phyloP scores from a whole-genome alignment of 2,329 filamentous ascomycete species.

The Aspergillus thermomutatus region DNA sequence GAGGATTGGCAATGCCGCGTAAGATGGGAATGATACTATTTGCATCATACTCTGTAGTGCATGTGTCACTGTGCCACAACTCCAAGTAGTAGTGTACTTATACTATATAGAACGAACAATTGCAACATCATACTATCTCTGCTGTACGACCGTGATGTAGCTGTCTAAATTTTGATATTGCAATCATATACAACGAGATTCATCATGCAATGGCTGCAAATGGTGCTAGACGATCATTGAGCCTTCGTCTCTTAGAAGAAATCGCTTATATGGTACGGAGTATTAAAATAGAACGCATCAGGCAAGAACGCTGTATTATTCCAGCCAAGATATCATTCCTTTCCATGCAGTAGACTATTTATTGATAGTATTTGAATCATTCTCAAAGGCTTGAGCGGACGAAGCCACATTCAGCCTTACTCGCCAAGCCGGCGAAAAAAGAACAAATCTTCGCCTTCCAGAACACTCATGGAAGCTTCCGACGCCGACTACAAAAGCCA shows the following conservation, averaged over 20 bases:
- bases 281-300: too few relatives aligned
- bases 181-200: neutral
- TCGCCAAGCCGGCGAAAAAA: neutral
- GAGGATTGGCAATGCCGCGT: neutral
- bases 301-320: neutral
- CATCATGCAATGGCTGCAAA: neutral
- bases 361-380: too few relatives aligned
- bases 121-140: neutral
- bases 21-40: neutral
- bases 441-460: neutral
- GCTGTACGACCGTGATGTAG: too few relatives aligned
- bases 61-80: neutral
- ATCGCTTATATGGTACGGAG: too few relatives aligned
- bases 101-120: too few relatives aligned
- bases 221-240: neutral
- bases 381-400: neutral
- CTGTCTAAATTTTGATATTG: neutral
- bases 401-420: neutral
- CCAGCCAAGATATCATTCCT: neutral
- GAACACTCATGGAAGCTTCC: neutral
- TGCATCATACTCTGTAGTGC: neutral
- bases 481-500: neutral
- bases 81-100: neutral
- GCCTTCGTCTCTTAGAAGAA: too few relatives aligned
- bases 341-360: too few relatives aligned